phyloP scores from a whole-genome alignment of 805 yeast species.

The Kluyveromyces lactis region DNA sequence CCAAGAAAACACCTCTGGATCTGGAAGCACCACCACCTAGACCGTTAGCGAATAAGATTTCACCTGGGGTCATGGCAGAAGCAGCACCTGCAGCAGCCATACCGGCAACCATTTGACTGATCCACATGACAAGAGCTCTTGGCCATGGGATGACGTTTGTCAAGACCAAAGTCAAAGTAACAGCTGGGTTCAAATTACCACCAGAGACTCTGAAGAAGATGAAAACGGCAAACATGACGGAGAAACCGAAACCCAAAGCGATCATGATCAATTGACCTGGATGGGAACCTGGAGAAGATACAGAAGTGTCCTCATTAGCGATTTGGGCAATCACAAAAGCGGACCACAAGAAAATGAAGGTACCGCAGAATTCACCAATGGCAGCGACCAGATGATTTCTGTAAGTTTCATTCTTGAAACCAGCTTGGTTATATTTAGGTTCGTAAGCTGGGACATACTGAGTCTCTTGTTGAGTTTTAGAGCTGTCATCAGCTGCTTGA shows the following conservation, averaged over 20 bases:
- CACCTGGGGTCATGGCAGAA: constrained; percentile 77
- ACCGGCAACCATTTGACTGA: constrained; percentile 73
- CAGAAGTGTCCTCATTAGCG: constrained; percentile 51
- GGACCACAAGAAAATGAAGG: constrained; percentile 74
- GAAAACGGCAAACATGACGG: constrained; percentile 45
- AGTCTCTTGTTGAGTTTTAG: constrained; percentile 1
- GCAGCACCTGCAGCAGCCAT: constrained; percentile 92
- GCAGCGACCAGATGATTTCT: constrained; percentile 63
- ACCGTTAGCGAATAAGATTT: constrained; percentile 58
- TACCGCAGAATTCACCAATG: constrained; percentile 77
- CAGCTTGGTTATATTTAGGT: constrained; percentile 23
- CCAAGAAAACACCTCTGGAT: constrained; percentile 71
- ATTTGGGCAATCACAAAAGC: constrained; percentile 79
- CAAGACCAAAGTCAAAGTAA: constrained; percentile 62
- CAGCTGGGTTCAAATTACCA: constrained; percentile 88
- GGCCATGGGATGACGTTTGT: constrained; percentile 67
- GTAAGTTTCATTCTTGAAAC: constrained; percentile 34
- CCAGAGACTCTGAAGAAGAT: constrained; percentile 61
- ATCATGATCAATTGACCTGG: constrained; percentile 72
- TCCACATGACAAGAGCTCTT: constrained; percentile 56
- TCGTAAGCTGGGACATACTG: constrained; percentile 4
- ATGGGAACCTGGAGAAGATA: constrained; percentile 35
- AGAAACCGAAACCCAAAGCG: constrained; percentile 79
- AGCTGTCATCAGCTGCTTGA: background rate
- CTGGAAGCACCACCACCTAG: constrained; percentile 66